phyloP scores from a whole-genome alignment of 2,329 filamentous ascomycete genomes.

The Cordyceps fumosorosea region DNA sequence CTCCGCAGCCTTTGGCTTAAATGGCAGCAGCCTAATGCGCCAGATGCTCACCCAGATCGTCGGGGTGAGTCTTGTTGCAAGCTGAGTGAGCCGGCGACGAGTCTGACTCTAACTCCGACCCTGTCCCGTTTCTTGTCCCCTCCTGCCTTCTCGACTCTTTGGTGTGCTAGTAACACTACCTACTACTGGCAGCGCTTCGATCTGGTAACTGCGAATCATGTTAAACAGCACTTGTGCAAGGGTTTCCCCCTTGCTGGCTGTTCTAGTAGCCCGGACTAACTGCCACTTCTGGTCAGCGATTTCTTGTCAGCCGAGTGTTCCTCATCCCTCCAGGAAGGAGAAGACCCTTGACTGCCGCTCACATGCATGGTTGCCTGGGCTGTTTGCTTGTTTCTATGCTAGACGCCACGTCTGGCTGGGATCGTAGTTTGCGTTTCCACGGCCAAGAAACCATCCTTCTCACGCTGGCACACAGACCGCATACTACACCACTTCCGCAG shows the following conservation, averaged over 20 bases:
- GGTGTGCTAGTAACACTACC: not conserved
- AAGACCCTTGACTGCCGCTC: not conserved
- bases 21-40: not conserved
- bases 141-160: too few relatives aligned
- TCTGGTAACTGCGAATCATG: not conserved
- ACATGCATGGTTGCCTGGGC: not conserved
- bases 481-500: not conserved
- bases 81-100: not conserved
- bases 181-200: not conserved
- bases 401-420: not conserved
- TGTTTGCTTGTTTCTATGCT: not conserved
- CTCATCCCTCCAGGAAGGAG: not conserved
- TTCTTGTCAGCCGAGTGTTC: conserved; percentile 1
- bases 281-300: not conserved
- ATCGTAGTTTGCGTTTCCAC: not conserved
- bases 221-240: not conserved
- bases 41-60: not conserved
- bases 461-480: not conserved
- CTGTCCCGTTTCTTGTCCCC: too few relatives aligned
- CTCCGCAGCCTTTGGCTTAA: not conserved
- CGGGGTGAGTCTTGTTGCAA: not conserved
- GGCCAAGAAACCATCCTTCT: not conserved
- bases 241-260: not conserved
- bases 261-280: not conserved
- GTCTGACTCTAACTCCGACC: not conserved